Base-by-base conservation (phyloP, 1,284 basidiomycete species). In the Puccinia sorghi region DNA sequence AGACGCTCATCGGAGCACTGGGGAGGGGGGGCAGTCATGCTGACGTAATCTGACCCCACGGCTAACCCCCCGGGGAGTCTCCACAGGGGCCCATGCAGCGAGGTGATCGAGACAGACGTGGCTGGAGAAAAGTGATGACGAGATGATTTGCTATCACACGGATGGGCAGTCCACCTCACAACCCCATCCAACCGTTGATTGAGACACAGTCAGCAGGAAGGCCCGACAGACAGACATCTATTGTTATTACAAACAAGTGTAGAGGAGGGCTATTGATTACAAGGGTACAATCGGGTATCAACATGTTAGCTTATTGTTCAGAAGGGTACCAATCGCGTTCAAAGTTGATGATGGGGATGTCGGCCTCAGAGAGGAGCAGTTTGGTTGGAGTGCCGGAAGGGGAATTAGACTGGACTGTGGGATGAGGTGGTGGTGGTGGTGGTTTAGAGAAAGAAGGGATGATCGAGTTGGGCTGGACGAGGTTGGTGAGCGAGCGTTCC, bases 281-380 rank as follows among this genome's bases (percentile, higher is more conserved):
- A 59, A 12, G 15, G 15, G 57, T 59, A 59, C 57, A 59, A 37
- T 59, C 6, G 25, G 57, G 27, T 11, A 15, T 37, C 57, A 59
- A 56, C 8, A 46, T 46, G 43, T 46, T 11, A 46, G 43, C 2
- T 11, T 59, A 27, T 59, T 37, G 57, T 17, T 32, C 6, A 46
- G 43, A 46, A 15, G 59, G 37, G 17, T 54, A 70, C 67, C 75
- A 77, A 70, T 77, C 75, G 43, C 43, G 32, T 32, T 77, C 75
- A 57, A 69, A 77, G 54, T 77, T 77, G 6, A 70, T 69, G 37
- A 77, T 70, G 12, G 75, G 75, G 22, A 77, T 61, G 48, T 77
- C 64, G 17, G 32, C n/a, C 15, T 69, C 75, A 13, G 63, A 72
- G 32, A 72, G 39, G 15, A 41, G 7, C 2, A 63, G 41, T 70